phyloP scores from a whole-genome alignment of 306 rosid genomes.

The Malus domestica region ASM211411v1 NC_041793.1:42423001-42423500 shows the following conservation, averaged over 20 bases:
- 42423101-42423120: slow-evolving; percentile 39
- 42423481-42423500: slow-evolving; percentile 78
- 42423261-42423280: background rate
- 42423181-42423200: slow-evolving; percentile 49
- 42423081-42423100: slow-evolving; percentile 65
- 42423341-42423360: slow-evolving; percentile 1
- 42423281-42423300: background rate
- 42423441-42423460: slow-evolving; percentile 72
- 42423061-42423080: slow-evolving; percentile 78
- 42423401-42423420: slow-evolving; percentile 31
- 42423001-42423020: slow-evolving; percentile 84
- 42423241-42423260: background rate
- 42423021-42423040: slow-evolving; percentile 81
- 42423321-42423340: background rate
- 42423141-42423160: slow-evolving; percentile 60
- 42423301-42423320: background rate
- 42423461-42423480: slow-evolving; percentile 43
- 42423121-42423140: slow-evolving; percentile 62
- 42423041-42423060: slow-evolving; percentile 59
- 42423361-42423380: slow-evolving; percentile 73
- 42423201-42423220: slow-evolving; percentile 35
- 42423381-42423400: slow-evolving; percentile 53
- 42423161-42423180: slow-evolving; percentile 26
- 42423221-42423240: background rate
- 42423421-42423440: slow-evolving; percentile 36